These are phyloP conservation scores for Gelatoporia subvermispora DNA, from an alignment of 768 basidiomycete species.

Conservation along the genomic window DNA sequence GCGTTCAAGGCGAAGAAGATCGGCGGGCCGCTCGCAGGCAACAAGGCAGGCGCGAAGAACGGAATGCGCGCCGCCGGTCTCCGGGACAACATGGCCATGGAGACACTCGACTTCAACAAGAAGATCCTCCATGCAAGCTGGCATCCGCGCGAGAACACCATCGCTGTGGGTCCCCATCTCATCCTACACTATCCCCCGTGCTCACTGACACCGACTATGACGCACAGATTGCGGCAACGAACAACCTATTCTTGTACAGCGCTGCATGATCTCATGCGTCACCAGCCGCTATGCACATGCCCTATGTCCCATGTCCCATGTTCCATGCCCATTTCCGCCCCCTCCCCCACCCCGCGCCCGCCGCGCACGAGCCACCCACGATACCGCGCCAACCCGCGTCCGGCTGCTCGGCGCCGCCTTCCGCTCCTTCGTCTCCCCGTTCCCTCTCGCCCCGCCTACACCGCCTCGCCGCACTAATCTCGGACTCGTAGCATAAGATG, in stretches of 20 bases:
- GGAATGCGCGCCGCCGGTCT: constrained; percentile 69
- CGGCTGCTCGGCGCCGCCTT: constrained; percentile 1
- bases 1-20: constrained; percentile 99
- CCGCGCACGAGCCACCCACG: not conserved
- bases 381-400: not conserved
- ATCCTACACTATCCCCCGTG: too few species aligned
- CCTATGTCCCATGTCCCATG: not conserved
- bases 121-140: constrained; percentile 95
- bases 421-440: not conserved
- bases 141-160: constrained; percentile 98
- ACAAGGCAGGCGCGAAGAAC: constrained; percentile 67
- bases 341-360: not conserved
- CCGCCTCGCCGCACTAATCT: not conserved
- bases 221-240: constrained; percentile 90
- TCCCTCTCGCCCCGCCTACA: not conserved
- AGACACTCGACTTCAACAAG: constrained; percentile 91
- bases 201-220: constrained; percentile 2
- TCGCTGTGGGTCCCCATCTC: constrained; percentile 62
- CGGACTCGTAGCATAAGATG: too few species aligned
- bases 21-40: constrained; percentile 74
- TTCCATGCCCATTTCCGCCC: not conserved
- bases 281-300: not conserved
- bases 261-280: constrained; percentile 36
- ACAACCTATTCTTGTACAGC: constrained; percentile 89
- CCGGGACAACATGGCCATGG: constrained; percentile 83